Evolutionary conservation across 164 flowering plant species (phyloP).

Genomic region (Buxus sempervirens): DNA sequence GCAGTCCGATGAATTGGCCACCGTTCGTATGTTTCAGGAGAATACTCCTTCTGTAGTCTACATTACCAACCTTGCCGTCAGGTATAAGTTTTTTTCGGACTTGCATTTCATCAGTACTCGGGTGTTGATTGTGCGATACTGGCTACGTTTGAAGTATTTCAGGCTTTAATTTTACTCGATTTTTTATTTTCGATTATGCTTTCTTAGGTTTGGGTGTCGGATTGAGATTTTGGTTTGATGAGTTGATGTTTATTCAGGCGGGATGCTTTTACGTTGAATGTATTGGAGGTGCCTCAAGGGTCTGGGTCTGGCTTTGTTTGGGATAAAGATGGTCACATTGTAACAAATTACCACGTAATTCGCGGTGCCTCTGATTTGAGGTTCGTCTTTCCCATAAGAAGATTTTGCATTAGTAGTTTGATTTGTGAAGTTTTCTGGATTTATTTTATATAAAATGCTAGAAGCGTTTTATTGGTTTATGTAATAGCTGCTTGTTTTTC

Average conservation of each 20-base stretch:
- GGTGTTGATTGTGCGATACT: background rate
- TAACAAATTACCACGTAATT: constrained; percentile 96
- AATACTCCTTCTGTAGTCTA: constrained; percentile 98
- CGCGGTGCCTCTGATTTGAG: constrained; percentile 98
- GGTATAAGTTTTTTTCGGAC: constrained; percentile 24
- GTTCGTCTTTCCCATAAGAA: constrained; percentile 34
- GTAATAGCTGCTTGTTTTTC: too few species aligned
- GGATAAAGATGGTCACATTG: constrained; percentile 85
- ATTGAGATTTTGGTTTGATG: constrained; percentile 4
- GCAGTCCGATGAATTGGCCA: constrained; percentile 94
- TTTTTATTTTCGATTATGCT: background rate
- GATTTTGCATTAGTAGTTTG: background rate
- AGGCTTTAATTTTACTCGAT: too few species aligned
- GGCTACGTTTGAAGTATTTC: background rate
- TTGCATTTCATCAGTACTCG: background rate
- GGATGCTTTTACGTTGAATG: constrained; percentile 93
- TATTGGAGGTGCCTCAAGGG: constrained; percentile 95
- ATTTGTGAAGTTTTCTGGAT: background rate
- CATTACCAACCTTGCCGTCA: constrained; percentile 89
- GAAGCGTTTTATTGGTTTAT: too few species aligned
- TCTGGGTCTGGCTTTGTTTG: constrained; percentile 97
- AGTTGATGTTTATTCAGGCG: constrained; percentile 49
- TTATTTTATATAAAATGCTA: background rate
- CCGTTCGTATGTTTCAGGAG: constrained; percentile 86
- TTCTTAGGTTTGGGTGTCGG: background rate